Base-by-base conservation (phyloP, 352 stramenopile genomes). In the Globisporangium canariense region DNA sequence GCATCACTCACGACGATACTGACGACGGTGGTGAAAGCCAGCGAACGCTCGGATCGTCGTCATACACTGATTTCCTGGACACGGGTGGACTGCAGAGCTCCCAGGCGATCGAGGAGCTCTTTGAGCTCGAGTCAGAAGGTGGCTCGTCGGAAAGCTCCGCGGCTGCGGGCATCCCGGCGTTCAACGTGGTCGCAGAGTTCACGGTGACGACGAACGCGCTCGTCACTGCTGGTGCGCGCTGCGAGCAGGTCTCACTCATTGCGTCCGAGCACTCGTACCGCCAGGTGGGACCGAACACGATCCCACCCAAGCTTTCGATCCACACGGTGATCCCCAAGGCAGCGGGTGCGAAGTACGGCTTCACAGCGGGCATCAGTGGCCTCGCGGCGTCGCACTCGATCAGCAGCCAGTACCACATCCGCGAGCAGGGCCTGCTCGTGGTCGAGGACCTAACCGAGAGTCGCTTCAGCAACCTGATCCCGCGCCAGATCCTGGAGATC, bases 321-420 rank as follows among this genome's bases (percentile, higher is more conserved):
- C 88, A 94, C 57, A 91, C 86, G 0, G 83, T 94, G 43, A 82
- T 93, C 16, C 81, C 86, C 0, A 91, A 93, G 64, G 70, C 81
- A 2, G 78, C 78, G 2, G 80, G 81, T 32, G 70, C 73, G 0
- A 90, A 91, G 67, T 89, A 88, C 45, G 82, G 81, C 32, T 74
- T 89, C 13, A 76, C 77, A 30, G 83, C 78, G 43, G 72, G 81
- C 6, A 75, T 85, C 7, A 81, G 56, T 30, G 83, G 86, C 4
- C 57, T 93, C 10, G 60, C 80, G 18, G 64, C 75, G 18, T 74
- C 72, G 2, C 80, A 89, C 25, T 88, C 80, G 2, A 88, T 93
- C 51, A 93, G 81, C 59, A 92, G 87, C 64, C 85, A 94, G 67
- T 96, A 94, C 65, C 87, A 94, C 55, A 91, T 96, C 51, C 87